Evolutionary conservation across 345 rosid genomes (phyloP).

Genomic region (Dovyalis caffra): DNA sequence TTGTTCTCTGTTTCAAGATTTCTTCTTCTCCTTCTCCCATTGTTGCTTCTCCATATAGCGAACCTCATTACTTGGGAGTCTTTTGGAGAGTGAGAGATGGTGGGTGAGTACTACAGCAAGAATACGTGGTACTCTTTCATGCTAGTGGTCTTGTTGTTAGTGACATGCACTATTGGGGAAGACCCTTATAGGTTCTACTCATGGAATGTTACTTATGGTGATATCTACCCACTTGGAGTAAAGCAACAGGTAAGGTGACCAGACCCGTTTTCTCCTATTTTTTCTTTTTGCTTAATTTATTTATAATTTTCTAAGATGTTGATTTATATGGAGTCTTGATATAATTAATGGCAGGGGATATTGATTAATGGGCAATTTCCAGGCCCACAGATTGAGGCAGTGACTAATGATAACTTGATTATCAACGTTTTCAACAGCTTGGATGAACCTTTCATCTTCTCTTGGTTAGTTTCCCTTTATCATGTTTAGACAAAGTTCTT

Average conservation of each 20-base stretch:
- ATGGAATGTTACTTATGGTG: slow-evolving; percentile 70
- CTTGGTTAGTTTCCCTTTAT: slow-evolving; percentile 54
- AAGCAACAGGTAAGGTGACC: slow-evolving; percentile 47
- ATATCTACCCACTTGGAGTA: slow-evolving; percentile 66
- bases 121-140: slow-evolving; percentile 16
- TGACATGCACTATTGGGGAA: slow-evolving; percentile 42
- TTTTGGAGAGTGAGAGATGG: not conserved
- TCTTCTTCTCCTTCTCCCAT: not conserved
- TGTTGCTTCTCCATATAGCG: not conserved
- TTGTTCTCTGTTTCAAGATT: slow-evolving; percentile 9
- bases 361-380: slow-evolving; percentile 90
- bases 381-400: slow-evolving; percentile 80
- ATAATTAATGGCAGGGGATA: slow-evolving; percentile 58
- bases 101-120: not conserved
- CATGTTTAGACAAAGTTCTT: not conserved
- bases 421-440: slow-evolving; percentile 80
- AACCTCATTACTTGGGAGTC: too few species aligned
- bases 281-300: not conserved
- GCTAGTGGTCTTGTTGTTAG: slow-evolving; percentile 12
- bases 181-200: slow-evolving; percentile 60
- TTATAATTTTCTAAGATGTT: not conserved
- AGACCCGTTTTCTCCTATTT: not conserved
- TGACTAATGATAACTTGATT: slow-evolving; percentile 85
- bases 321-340: not conserved
- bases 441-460: slow-evolving; percentile 84